Evolutionary conservation across 148 eudicot species (phyloP).

Genomic region (Spergularia bocconei): DNA sequence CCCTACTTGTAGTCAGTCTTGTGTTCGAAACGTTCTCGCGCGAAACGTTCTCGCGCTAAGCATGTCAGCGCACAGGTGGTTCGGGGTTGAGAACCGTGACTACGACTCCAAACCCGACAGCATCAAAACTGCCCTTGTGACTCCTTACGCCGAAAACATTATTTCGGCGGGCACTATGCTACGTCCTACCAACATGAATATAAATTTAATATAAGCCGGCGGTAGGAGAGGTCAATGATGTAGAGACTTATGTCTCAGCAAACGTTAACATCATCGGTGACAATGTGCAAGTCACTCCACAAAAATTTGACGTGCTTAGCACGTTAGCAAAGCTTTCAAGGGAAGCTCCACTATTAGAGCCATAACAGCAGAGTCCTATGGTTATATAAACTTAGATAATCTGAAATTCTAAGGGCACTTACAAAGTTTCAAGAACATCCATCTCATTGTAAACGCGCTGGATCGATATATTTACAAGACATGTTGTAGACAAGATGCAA

Average conservation of each 20-base stretch:
- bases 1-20: too few species aligned
- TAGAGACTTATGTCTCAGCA: neutral
- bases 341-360: neutral
- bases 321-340: neutral
- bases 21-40: neutral
- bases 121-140: neutral
- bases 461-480: neutral
- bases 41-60: neutral
- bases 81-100: too few species aligned
- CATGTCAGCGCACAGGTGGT: neutral
- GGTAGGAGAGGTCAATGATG: slow-evolving; percentile 5
- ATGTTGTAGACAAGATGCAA: neutral
- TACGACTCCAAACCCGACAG: too few species aligned
- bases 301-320: slow-evolving; percentile 12
- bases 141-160: neutral
- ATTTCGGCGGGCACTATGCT: neutral
- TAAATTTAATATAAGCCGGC: neutral
- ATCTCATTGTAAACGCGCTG: neutral
- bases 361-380: neutral
- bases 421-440: neutral
- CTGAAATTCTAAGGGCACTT: neutral
- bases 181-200: neutral
- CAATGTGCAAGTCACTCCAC: slow-evolving; percentile 21
- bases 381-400: neutral
- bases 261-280: neutral